phyloP scores from a whole-genome alignment of 306 rosid species.

The Canavalia ensiformis region DNA sequence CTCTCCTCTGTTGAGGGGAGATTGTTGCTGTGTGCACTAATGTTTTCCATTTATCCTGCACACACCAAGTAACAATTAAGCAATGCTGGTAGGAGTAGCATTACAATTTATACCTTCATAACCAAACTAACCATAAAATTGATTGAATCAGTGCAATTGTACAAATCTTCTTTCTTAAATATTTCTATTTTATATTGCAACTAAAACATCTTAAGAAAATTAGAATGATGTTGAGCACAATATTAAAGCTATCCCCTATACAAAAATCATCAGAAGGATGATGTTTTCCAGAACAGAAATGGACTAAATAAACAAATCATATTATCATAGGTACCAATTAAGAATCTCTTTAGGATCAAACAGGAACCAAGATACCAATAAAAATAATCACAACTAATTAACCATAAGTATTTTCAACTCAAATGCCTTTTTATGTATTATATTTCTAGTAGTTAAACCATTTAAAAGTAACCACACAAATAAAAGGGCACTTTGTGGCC shows the following conservation, averaged over 20 bases:
- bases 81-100: neutral
- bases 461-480: constrained; percentile 1
- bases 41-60: constrained; percentile 97
- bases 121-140: constrained; percentile 13
- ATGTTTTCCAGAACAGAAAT: neutral
- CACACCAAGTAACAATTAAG: constrained; percentile 17
- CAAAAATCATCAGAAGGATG: constrained; percentile 20
- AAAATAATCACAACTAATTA: neutral
- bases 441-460: constrained; percentile 8
- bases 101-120: neutral
- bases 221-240: constrained; percentile 2
- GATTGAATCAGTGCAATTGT: constrained; percentile 29
- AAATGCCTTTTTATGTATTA: constrained; percentile 3
- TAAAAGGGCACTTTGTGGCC: neutral
- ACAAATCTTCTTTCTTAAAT: neutral
- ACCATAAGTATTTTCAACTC: constrained; percentile 11
- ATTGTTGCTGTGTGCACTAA: constrained; percentile 93
- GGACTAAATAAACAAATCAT: constrained; percentile 5
- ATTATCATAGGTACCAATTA: constrained; percentile 27
- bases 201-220: constrained; percentile 8
- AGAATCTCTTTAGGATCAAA: constrained; percentile 23
- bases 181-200: constrained; percentile 2
- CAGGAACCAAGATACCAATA: constrained; percentile 15
- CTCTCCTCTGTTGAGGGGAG: constrained; percentile 95
- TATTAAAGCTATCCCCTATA: neutral